These are phyloP conservation scores for Phaeosphaeriaceae sp. DNA, from an alignment of 2,329 filamentous ascomycete species.

Conservation along the genomic window DNA sequence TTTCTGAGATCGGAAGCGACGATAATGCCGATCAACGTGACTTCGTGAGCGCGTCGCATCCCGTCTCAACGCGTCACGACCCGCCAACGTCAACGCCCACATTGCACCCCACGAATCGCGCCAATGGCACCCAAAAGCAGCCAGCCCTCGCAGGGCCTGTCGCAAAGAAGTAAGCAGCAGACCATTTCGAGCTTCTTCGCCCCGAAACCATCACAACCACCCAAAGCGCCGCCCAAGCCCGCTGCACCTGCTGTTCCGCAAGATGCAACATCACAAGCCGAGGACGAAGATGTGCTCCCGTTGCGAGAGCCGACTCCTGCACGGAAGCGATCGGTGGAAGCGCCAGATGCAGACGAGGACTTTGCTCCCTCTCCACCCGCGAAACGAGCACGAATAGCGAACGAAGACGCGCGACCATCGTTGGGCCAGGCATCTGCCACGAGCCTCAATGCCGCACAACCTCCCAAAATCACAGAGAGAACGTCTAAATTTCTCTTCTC, in stretches of 20 bases:
- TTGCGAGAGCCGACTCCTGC: constrained; percentile 10
- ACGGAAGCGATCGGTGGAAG: constrained; percentile 45
- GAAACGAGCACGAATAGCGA: constrained; percentile 47
- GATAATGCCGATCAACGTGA: constrained; percentile 22
- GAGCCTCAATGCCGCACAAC: constrained; percentile 37
- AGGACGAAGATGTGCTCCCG: constrained; percentile 24
- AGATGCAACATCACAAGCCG: constrained; percentile 11
- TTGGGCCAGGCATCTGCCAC: constrained; percentile 30
- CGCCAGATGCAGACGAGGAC: constrained; percentile 49
- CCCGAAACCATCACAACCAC: constrained; percentile 47
- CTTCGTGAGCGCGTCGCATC: constrained; percentile 20
- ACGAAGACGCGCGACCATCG: constrained; percentile 27
- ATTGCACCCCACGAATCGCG: constrained; percentile 7
- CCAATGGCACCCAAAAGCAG: constrained; percentile 49
- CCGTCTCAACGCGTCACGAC: constrained; percentile 21
- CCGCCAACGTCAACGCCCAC: constrained; percentile 8
- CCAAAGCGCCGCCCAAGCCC: constrained; percentile 25
- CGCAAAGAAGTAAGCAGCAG: constrained; percentile 71
- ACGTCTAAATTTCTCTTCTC: constrained; percentile 68
- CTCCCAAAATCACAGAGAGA: constrained; percentile 51
- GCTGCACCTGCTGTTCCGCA: constrained; percentile 29
- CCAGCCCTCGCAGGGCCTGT: constrained; percentile 37
- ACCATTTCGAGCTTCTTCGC: constrained; percentile 89
- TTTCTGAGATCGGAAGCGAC: background rate
- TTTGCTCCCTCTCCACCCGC: constrained; percentile 31